Evolutionary conservation across 257 asterid genomes (phyloP), one percentile per base, ranked within the genome.

Genomic region (Nicotiana noctiflora): DNA sequence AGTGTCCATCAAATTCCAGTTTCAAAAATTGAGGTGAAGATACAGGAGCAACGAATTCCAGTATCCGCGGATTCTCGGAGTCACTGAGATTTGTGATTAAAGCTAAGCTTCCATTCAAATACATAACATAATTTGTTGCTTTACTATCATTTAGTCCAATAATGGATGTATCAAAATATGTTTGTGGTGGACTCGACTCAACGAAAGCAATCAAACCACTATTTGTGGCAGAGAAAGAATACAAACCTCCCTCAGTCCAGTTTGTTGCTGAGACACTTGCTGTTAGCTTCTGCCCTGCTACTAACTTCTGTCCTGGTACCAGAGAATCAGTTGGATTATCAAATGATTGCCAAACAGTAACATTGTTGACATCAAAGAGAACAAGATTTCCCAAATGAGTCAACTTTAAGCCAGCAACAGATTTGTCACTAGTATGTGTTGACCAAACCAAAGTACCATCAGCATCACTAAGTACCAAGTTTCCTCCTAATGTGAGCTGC

Each of bases 341-440:
- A 83, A 78, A 83, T 13, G 85, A 83, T 72, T 80, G 86, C 81
- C 86, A 83, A 55, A 84, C 59, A 4, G 40, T 27, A 31, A 23
- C 21, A 75, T 27, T 37, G 7, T 52, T 40, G 25, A 5, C 14
- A 51, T 75, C 82, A 52, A 60, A 80, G 29, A 75, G 64, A 40
- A 80, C 75, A 12, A 80, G 79, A 25, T 83, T 83, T 19, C 84
- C 84, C 46, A 19, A 12, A 34, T 27, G 57, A 8, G 66, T 84
- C 75, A 80, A 31, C 18, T 76, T 63, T 25, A 74, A 52, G 14
- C 81, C 83, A 6, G 75, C 25, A 53, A 80, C 79, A 25, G 59
- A 44, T 55, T 59, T 84, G 1, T 81, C 79, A 15, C 9, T 19
- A 0, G 82, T 80, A 37, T 56, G 55, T 10, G 84, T 80, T 4